Evolutionary conservation across 371 early-diverging fungal species (phyloP).

Genomic region (Apophysomyces elegans): DNA sequence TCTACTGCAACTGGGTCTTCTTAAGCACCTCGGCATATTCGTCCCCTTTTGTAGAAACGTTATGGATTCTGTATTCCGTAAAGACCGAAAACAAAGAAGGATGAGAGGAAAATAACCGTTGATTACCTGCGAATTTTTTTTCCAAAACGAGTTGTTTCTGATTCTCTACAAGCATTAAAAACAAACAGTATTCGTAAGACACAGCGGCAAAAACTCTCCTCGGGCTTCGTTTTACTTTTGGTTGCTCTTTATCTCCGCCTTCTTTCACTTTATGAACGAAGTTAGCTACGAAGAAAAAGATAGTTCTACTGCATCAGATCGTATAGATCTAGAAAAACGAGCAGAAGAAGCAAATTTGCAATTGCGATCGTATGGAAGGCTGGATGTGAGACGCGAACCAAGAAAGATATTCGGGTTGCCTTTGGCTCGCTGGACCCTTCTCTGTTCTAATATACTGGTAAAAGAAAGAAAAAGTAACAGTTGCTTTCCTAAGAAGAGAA

Average conservation of each 20-base stretch:
- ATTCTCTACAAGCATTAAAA: neutral
- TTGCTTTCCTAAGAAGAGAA: no score
- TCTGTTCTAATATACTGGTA: conserved; percentile 21
- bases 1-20: no score
- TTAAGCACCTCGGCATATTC: no score
- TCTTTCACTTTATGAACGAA: neutral
- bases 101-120: no score
- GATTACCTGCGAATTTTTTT: neutral
- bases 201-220: neutral
- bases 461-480: no score
- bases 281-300: no score
- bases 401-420: conserved; percentile 24
- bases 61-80: no score
- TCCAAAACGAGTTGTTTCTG: neutral
- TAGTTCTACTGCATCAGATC: no score
- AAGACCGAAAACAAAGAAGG: no score
- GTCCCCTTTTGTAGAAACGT: no score
- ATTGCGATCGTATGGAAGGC: conserved; percentile 13
- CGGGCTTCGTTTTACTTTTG: neutral
- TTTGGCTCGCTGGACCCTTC: conserved; percentile 25
- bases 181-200: neutral
- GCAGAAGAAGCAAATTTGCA: neutral
- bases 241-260: neutral
- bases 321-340: neutral
- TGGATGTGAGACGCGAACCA: conserved; percentile 18